Evolutionary conservation across 1,284 basidiomycete species (phyloP).

Genomic region (Tilletiaria anomala): DNA sequence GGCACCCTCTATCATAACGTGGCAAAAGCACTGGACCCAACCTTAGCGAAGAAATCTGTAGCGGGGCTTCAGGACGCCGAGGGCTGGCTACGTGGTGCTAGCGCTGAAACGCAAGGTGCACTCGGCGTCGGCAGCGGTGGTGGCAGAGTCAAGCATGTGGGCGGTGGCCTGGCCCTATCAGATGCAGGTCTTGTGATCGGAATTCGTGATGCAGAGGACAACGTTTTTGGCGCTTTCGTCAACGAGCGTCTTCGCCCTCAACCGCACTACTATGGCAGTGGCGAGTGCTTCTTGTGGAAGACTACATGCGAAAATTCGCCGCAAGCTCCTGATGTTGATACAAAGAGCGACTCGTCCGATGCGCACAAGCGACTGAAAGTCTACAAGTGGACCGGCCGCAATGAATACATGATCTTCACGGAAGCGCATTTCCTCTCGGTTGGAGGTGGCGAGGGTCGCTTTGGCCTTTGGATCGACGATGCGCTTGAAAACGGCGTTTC

Average conservation of each 20-base stretch:
- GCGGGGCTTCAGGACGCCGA: no score
- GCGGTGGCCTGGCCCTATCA: conserved; percentile 13
- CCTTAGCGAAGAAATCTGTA: no score
- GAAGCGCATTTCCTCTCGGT: conserved; percentile 43
- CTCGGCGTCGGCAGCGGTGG: no score
- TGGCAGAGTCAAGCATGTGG: no score
- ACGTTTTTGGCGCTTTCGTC: conserved; percentile 36
- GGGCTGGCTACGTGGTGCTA: no score
- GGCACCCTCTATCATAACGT: conserved; percentile 51
- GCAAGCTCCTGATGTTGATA: no score
- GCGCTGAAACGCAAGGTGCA: no score
- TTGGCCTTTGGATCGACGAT: conserved; percentile 73
- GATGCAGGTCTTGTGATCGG: conserved; percentile 32
- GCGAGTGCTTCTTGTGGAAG: no score
- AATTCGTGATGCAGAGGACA: conserved; percentile 23
- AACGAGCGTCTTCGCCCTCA: conserved; percentile 31
- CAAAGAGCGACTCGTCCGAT: no score
- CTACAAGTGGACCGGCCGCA: conserved; percentile 75
- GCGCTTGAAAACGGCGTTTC: conserved; percentile 69
- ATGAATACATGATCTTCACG: conserved; percentile 76
- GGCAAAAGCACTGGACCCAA: conserved; percentile 12
- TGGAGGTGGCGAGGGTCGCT: conserved; percentile 32
- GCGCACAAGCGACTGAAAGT: no score
- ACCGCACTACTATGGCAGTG: conserved; percentile 32
- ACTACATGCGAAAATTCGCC: no score